A percentile compares a stretch with the other conserved stretches of the same genome.
These are phyloP conservation scores for Chlorella sorokiniana DNA, from an alignment of 139 green algal genomes.

Conservation along the genomic window DNA sequence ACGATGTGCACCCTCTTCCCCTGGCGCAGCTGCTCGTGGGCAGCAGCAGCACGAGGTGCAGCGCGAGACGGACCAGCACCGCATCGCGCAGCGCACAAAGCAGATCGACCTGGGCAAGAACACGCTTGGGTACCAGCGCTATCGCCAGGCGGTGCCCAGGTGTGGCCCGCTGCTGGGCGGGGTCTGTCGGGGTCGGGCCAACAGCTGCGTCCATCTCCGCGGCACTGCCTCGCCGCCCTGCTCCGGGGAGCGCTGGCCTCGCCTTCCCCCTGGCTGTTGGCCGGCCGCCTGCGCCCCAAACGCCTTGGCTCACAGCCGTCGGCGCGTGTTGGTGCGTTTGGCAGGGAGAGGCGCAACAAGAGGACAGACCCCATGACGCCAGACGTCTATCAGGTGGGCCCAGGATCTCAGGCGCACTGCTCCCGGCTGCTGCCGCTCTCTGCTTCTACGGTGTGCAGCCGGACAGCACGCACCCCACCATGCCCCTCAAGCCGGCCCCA, in stretches of 20 bases:
- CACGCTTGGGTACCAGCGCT: constrained; percentile 84
- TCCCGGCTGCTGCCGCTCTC: background rate
- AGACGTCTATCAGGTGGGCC: constrained; percentile 53
- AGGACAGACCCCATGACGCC: constrained; percentile 62
- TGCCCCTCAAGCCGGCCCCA: background rate
- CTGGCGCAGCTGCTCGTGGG: background rate
- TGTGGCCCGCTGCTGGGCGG: constrained; percentile 21
- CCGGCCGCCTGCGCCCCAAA: too few relatives aligned
- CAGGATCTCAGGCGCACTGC: background rate
- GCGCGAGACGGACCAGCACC: constrained; percentile 48
- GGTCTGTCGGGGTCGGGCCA: background rate
- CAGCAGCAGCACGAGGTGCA: background rate
- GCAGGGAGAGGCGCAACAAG: constrained; percentile 50
- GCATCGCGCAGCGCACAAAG: constrained; percentile 82
- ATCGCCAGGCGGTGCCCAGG: constrained; percentile 71
- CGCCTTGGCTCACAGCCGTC: background rate
- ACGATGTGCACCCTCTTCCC: background rate
- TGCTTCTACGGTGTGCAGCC: background rate
- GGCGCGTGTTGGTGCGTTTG: background rate
- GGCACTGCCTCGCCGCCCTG: too few relatives aligned
- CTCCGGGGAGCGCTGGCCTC: background rate
- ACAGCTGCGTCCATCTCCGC: too few relatives aligned
- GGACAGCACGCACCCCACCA: background rate
- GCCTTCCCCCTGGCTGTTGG: too few relatives aligned
- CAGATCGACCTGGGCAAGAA: constrained; percentile 94